Base-by-base conservation (phyloP, 2,329 filamentous ascomycete species). In the Beauveria bassiana region DNA sequence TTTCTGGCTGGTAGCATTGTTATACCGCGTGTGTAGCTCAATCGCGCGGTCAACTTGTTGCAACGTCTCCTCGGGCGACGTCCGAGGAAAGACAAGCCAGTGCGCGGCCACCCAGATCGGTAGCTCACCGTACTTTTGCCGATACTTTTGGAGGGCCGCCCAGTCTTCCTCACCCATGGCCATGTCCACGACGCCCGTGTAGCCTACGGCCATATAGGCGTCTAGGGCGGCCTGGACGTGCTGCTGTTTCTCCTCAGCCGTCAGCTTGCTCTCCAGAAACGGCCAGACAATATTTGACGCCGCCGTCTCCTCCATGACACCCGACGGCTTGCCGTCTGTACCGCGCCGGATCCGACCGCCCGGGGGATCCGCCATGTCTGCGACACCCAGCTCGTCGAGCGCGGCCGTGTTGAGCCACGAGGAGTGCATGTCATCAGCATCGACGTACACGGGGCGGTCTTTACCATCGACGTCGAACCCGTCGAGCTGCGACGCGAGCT, bases 131-230 rank as follows among this genome's bases (percentile, higher is more conserved):
- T 72, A 70, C n/a, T 67, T 66, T 16, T 68, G 62, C 8, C 68
- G 72, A 0, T 79, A 67, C 0, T 72, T 70, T 2, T 75, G 68
- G 0, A 81, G 69, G 0, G 69, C 68, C 24, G 74, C 73, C 79
- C 80, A 82, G 0, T 73, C 72, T 34, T 73, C 75, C 22, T 79
- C 74, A 50, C 81, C 79, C 79, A 81, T 81, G 2, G 80, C 79
- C 80, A 82, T 82, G 10, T 82, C 80, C 6, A 81, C 74, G 14
- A 79, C 73, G 1, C 79, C 78, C 0, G 79, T 81, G 57, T 79
- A 80, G 0, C 80, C 80, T 2, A 75, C 75, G 0, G 70, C 67
- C 28, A 75, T 73, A 59, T 81, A 82, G 0, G 75, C 73, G 0
- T 74, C 65, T n/a, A 82, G 71, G 0, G 78, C 80, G 0, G 72